Conservation (phyloP, 768 basidiomycete species). For the Mycena galericulata region DNA sequence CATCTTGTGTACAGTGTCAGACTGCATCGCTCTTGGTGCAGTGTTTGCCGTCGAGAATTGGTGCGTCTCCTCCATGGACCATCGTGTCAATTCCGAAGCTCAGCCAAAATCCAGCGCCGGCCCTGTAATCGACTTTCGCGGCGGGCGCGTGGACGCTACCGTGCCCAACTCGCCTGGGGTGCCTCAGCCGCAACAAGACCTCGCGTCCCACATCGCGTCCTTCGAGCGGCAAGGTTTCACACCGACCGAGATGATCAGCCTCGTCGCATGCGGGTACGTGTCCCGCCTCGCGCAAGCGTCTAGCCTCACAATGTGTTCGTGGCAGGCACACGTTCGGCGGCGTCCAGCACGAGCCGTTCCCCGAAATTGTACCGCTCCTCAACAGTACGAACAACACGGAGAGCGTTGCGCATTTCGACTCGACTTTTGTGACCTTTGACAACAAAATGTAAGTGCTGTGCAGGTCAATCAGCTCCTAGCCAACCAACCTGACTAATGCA, state of each 20-base stretch:
- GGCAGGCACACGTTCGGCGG: slow-evolving; percentile 7
- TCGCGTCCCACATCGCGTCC: slow-evolving; percentile 12
- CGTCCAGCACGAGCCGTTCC: neutral
- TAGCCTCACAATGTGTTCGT: neutral
- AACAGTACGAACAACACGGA: neutral
- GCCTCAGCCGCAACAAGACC: neutral
- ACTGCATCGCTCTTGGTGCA: neutral
- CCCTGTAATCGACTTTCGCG: slow-evolving; percentile 3
- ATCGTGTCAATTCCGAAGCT: neutral
- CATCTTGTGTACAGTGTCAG: neutral
- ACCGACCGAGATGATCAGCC: too few species aligned
- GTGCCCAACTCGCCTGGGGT: neutral
- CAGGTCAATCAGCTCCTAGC: neutral
- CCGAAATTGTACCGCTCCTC: neutral
- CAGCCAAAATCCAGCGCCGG: neutral
- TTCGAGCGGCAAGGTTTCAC: slow-evolving; percentile 19
- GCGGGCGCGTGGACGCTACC: neutral
- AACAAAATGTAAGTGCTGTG: slow-evolving; percentile 11
- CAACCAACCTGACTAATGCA: too few species aligned
- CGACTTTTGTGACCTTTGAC: slow-evolving; percentile 14
- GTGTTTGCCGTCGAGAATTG: neutral
- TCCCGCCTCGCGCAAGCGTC: too few species aligned
- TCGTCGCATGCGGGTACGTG: slow-evolving; percentile 20
- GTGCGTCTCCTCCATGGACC: neutral
- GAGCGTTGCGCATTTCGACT: slow-evolving; percentile 18